Conservation (phyloP, 495 filamentous ascomycete genomes). For the Neurospora sp. region DNA sequence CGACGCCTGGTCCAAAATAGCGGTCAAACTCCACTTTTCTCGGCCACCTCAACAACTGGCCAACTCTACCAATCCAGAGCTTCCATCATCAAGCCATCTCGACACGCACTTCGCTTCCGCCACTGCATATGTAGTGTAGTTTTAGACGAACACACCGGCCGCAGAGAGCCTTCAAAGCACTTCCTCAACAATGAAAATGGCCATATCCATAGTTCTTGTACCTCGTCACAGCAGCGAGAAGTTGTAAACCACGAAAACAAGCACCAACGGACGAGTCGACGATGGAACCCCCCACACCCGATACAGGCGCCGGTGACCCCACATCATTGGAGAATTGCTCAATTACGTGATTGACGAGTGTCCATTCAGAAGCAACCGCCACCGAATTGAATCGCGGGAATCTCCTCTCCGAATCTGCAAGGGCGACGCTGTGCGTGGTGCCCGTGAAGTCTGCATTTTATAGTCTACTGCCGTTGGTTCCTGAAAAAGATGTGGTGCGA, state of each 20-base stretch:
- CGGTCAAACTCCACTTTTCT: not conserved
- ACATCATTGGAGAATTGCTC: not conserved
- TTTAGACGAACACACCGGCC: not conserved
- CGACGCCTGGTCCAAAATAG: not conserved
- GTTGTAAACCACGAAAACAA: not conserved
- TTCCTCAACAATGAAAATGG: not conserved
- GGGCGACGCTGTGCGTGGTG: not conserved
- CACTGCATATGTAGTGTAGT: not conserved
- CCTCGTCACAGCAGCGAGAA: not conserved
- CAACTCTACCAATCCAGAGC: not conserved
- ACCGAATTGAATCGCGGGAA: not conserved
- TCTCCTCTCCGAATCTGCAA: not conserved
- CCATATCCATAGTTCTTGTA: too few relatives aligned
- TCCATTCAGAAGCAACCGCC: not conserved
- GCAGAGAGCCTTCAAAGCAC: too few relatives aligned
- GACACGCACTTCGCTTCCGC: not conserved
- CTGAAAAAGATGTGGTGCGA: not conserved
- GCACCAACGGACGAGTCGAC: not conserved
- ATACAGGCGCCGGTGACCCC: not conserved
- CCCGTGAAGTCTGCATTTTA: not conserved
- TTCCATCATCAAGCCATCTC: not conserved
- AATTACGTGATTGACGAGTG: not conserved
- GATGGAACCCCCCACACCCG: not conserved
- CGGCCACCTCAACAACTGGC: not conserved
- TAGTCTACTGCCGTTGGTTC: not conserved